These are phyloP conservation scores for Tetrastigma voinierianum DNA, from an alignment of 164 flowering plant species.

Conservation along the genomic window DNA sequence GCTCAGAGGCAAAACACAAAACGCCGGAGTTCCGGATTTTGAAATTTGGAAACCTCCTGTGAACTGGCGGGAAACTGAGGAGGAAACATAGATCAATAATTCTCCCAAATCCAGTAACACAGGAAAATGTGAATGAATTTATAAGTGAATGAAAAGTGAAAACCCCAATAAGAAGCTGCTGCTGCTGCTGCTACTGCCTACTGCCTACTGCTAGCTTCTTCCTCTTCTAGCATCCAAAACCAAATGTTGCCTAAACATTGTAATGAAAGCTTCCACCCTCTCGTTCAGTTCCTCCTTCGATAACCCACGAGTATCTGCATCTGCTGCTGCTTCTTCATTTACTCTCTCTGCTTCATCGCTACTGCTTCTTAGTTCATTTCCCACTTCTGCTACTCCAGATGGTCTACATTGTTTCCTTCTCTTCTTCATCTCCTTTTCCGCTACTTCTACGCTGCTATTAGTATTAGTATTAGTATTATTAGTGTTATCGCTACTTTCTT, in stretches of 20 bases:
- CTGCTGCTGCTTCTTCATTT: background rate
- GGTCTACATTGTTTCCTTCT: background rate
- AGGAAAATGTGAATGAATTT: too few relatives aligned
- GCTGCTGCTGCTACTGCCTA: too few relatives aligned
- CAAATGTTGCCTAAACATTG: slow-evolving; percentile 59
- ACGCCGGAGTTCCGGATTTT: too few relatives aligned
- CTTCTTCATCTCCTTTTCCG: slow-evolving; percentile 2
- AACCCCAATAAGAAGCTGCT: too few relatives aligned
- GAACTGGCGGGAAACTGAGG: too few relatives aligned
- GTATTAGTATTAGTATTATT: too few relatives aligned
- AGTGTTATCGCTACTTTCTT: too few relatives aligned
- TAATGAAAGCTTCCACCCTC: slow-evolving; percentile 67
- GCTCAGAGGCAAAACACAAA: too few relatives aligned
- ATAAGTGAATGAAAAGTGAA: too few relatives aligned
- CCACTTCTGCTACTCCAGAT: background rate
- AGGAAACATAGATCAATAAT: too few relatives aligned
- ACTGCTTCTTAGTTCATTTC: background rate
- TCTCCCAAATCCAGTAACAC: too few relatives aligned
- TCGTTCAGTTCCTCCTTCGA: slow-evolving; percentile 63
- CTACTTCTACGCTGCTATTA: background rate
- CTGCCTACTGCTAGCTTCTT: slow-evolving; percentile 7
- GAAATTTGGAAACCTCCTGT: too few relatives aligned
- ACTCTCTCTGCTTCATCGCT: background rate
- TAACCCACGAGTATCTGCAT: slow-evolving; percentile 13
- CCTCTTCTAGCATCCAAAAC: slow-evolving; percentile 42